Conservation (phyloP, 2,329 filamentous ascomycete species). For the Ascochyta koolunga region DNA sequence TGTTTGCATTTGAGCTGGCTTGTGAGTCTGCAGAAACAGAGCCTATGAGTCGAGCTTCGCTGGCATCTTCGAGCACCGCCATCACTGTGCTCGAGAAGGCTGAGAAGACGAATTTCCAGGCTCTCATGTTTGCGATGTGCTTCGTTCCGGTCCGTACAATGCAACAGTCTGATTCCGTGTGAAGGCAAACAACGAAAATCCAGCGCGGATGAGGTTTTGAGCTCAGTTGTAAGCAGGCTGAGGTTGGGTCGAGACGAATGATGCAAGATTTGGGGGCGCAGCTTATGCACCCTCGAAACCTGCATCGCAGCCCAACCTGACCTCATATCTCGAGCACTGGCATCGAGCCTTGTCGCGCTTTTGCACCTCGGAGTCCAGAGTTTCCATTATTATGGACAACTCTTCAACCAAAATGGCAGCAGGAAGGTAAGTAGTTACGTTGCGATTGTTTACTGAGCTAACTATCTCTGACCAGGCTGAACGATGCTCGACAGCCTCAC, state of each 20-base stretch:
- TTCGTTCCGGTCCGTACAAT: background rate
- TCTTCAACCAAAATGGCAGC: background rate
- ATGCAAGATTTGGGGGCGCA: background rate
- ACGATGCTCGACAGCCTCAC: background rate
- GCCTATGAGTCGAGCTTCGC: background rate
- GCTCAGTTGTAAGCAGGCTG: background rate
- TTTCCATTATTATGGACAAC: background rate
- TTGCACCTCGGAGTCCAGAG: background rate
- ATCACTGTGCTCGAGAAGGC: no score
- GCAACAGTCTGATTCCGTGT: background rate
- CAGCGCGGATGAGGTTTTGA: background rate
- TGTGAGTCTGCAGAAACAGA: background rate
- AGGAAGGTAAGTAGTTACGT: background rate
- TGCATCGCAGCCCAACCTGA: background rate
- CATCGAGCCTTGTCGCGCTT: background rate
- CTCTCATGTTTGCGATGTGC: background rate
- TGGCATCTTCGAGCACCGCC: no score
- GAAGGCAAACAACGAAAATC: background rate
- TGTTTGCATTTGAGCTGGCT: background rate
- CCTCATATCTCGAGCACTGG: background rate
- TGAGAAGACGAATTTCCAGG: background rate
- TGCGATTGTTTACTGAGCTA: background rate
- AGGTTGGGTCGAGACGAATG: background rate
- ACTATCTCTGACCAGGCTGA: background rate
- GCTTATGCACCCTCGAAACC: background rate